Conservation (phyloP, 306 rosid species). For the Quercus engelmannii region DNA sequence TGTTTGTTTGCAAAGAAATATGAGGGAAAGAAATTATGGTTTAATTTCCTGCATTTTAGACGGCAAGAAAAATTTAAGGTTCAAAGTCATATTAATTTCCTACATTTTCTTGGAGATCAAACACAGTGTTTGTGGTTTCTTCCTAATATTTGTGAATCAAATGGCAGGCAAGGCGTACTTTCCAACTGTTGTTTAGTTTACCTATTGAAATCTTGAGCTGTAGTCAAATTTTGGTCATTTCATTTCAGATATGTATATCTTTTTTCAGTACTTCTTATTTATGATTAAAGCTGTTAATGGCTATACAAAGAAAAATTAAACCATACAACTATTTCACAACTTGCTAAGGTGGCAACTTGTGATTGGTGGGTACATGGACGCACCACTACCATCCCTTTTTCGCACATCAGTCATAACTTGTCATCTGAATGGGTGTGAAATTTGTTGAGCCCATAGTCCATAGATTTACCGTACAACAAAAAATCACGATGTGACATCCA, state of each 20-base stretch:
- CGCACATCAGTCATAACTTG: too few relatives aligned
- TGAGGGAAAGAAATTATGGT: neutral
- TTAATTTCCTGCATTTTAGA: neutral
- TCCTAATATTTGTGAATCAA: neutral
- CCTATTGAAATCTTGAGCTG: neutral
- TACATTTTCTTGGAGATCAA: neutral
- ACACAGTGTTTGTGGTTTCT: neutral
- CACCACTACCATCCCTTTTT: too few relatives aligned
- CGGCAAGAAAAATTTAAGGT: too few relatives aligned
- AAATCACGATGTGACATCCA: too few relatives aligned
- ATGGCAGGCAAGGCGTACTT: neutral
- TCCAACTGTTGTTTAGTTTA: neutral
- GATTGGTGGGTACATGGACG: neutral
- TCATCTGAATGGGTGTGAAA: too few relatives aligned
- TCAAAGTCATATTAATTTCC: neutral
- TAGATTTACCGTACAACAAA: too few relatives aligned
- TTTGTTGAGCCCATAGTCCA: too few relatives aligned
- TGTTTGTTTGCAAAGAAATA: constrained; percentile 10
- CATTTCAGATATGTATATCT: neutral
- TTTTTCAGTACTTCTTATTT: too few relatives aligned
- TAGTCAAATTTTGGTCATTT: neutral
- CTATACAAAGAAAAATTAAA: too few relatives aligned
- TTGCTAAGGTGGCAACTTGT: neutral
- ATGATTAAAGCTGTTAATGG: too few relatives aligned
- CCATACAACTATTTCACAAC: neutral